phyloP scores from a whole-genome alignment of 2,329 filamentous ascomycete species.

The Colletotrichum ledebouriae region DNA sequence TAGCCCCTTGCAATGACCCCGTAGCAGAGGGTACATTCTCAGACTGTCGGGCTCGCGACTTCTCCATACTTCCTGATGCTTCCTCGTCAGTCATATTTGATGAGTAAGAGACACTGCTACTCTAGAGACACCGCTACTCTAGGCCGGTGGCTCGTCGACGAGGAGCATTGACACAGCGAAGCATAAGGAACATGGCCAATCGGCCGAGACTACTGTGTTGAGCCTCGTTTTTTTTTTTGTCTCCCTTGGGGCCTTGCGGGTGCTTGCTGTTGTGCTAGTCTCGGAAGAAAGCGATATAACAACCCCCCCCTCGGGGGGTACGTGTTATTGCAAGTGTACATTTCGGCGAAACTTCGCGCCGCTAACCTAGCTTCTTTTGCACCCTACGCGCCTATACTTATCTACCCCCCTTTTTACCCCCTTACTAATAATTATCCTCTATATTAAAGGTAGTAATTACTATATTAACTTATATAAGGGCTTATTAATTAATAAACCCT shows the following conservation, averaged over 20 bases:
- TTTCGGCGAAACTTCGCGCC: no score
- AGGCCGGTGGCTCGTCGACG: constrained; percentile 6
- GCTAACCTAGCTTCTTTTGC: no score
- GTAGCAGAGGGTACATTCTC: constrained; percentile 8
- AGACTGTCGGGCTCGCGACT: constrained; percentile 1
- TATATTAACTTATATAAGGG: no score
- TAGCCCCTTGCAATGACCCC: constrained; percentile 5
- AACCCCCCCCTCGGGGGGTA: no score
- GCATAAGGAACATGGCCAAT: constrained; percentile 5
- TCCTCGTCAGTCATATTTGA: constrained; percentile 9
- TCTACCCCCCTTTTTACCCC: no score
- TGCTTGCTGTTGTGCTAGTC: neutral
- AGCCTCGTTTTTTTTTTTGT: constrained; percentile 15
- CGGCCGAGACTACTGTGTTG: constrained; percentile 34
- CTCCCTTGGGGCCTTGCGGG: constrained; percentile 11
- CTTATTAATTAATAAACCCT: no score
- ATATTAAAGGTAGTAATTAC: no score
- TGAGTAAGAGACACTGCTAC: constrained; percentile 26
- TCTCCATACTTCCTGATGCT: neutral
- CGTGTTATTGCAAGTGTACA: no score
- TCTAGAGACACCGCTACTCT: constrained; percentile 10
- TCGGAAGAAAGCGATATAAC: neutral
- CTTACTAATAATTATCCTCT: no score
- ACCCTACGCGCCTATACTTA: no score
- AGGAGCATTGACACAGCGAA: neutral